phyloP scores from a whole-genome alignment of 352 stramenopile genomes.

The Pseudoperonospora humuli region DNA sequence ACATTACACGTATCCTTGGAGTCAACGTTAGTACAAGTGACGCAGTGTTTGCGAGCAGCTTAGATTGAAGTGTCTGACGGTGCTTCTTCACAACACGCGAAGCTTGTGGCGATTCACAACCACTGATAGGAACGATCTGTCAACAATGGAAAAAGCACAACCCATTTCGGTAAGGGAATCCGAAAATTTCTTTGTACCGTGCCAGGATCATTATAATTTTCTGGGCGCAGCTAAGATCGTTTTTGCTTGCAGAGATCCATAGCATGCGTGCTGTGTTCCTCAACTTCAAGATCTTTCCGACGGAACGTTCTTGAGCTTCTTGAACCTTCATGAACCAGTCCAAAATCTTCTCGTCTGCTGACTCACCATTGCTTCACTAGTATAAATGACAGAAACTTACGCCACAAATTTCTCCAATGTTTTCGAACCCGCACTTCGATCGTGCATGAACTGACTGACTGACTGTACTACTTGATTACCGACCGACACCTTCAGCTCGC shows the following conservation, averaged over 20 bases:
- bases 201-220: too few species aligned
- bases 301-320: slow-evolving; percentile 9
- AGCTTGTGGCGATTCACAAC: too few species aligned
- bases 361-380: slow-evolving; percentile 11
- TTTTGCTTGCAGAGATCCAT: background rate
- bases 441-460: too few species aligned
- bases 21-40: too few species aligned
- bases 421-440: slow-evolving; percentile 23
- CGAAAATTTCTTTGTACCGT: too few species aligned
- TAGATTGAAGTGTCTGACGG: background rate
- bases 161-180: too few species aligned
- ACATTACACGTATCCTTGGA: too few species aligned
- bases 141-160: too few species aligned
- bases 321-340: slow-evolving; percentile 13
- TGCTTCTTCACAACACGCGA: background rate
- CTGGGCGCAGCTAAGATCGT: too few species aligned
- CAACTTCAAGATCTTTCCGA: slow-evolving; percentile 3
- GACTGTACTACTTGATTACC: too few species aligned
- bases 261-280: background rate
- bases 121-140: too few species aligned
- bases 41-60: too few species aligned
- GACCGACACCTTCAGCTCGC: background rate
- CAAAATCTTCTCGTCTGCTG: slow-evolving; percentile 3
- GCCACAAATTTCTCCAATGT: slow-evolving; percentile 19
- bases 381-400: slow-evolving; percentile 2